These are phyloP conservation scores for Metarhizium rileyi DNA, from an alignment of 2,329 filamentous ascomycete genomes.

Conservation along the genomic window DNA sequence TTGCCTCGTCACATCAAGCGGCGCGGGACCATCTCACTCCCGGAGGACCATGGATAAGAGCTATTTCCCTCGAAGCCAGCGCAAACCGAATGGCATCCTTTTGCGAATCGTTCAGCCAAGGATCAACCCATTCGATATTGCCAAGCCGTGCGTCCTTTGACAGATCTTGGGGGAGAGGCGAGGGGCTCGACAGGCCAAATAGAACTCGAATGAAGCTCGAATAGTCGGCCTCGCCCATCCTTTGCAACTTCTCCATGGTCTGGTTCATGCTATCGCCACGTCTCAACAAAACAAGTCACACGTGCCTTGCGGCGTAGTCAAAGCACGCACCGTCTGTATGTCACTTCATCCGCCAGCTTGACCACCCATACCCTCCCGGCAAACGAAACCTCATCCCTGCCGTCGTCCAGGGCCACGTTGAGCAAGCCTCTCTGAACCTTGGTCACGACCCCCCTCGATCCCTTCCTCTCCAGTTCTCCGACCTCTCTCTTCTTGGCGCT, in stretches of 20 bases:
- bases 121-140: conserved; percentile 50
- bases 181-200: conserved; percentile 48
- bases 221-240: conserved; percentile 48
- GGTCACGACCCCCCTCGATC: conserved; percentile 61
- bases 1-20: background rate
- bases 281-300: background rate
- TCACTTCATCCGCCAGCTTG: conserved; percentile 60
- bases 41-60: conserved; percentile 87
- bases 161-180: conserved; percentile 34
- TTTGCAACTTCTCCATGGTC: conserved; percentile 49
- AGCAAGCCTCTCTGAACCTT: conserved; percentile 49
- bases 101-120: conserved; percentile 54
- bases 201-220: conserved; percentile 51
- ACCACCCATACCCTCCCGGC: conserved; percentile 50
- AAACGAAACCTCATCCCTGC: conserved; percentile 37
- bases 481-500: conserved; percentile 64
- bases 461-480: conserved; percentile 58
- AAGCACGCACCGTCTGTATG: conserved; percentile 41
- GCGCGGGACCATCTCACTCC: conserved; percentile 39
- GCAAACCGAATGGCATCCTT: conserved; percentile 72
- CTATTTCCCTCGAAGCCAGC: conserved; percentile 68
- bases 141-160: conserved; percentile 31
- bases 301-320: too few species aligned
- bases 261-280: conserved; percentile 46
- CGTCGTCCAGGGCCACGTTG: conserved; percentile 60